Base-by-base conservation (phyloP, 805 yeast species). In the Lipomyces sp. region DNA sequence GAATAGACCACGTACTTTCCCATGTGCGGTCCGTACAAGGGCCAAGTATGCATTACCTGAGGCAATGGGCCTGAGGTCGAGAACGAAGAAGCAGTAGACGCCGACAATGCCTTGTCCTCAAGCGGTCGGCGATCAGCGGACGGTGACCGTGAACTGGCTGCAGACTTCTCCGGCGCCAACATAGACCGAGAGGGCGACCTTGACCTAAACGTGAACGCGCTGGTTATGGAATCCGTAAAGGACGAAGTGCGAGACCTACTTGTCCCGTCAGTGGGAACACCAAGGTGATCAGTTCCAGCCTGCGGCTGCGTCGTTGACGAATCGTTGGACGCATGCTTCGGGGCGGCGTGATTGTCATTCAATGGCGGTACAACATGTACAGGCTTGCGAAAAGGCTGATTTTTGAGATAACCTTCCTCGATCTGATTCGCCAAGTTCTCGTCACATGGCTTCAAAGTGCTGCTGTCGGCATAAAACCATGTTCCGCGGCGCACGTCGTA, bases 401-500 rank as follows among this genome's bases (percentile, higher is more conserved):
- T 62, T 11, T 63, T 60, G 16, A 63, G 54, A 63, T 77, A 86
- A 0, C 78, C 78, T 4, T 61, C 61, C 65, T 90, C 97, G 19
- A 90, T 61, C 49, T 77, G 80, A 0, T 71, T 68, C 0, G 93
- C 72, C 4, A 82, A 51, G 1, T 69, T 66, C 1, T 71, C 70
- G 8, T 73, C 62, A 24, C 87, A 67, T 0, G 95, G 95, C 4
- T 62, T 61, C 24, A 65, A 51, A 33, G 63, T 56, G 47, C 53
- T 48, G 41, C 62, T 53, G 44, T 78, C 78, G 8, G 76, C 64
- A 33, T 73, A 69, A 64, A 87, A 88, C 98, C 98, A 91, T 1
- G 81, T 65, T 1, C 96, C 96, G 47, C 97, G 70, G 40, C 96
- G 73, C 1, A 91, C 84, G 53, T 86, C 89, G 63, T 82, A 91